phyloP scores from a whole-genome alignment of 768 basidiomycete species.

The Daedaleopsis sinensis region DNA sequence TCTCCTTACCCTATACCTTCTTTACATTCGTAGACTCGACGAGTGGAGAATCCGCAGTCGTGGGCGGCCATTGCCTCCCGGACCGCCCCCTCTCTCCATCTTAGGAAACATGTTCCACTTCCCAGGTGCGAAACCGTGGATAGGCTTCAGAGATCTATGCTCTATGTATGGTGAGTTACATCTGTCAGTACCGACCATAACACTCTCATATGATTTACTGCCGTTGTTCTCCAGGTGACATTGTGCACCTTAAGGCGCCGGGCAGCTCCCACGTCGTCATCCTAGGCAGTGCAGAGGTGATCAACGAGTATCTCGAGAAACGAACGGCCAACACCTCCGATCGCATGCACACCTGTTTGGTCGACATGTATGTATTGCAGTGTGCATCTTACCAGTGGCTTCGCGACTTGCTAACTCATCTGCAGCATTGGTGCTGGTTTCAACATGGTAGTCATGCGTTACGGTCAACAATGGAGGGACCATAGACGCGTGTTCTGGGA shows the following conservation, averaged over 20 bases:
- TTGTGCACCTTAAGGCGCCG: constrained; percentile 7
- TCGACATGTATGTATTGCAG: not conserved
- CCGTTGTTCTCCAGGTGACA: not conserved
- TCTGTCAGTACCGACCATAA: too few species aligned
- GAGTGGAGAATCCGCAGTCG: not conserved
- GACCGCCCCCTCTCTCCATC: constrained; percentile 3
- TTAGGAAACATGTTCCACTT: constrained; percentile 1
- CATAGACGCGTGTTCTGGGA: constrained; percentile 13
- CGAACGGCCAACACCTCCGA: constrained; percentile 32
- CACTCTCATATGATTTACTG: not conserved
- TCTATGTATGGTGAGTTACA: not conserved
- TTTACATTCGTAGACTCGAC: not conserved
- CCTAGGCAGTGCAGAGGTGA: constrained; percentile 27
- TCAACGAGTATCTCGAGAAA: constrained; percentile 32
- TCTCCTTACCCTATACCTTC: not conserved
- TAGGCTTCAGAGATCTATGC: not conserved
- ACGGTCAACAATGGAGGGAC: constrained; percentile 11
- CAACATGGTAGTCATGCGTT: constrained; percentile 4
- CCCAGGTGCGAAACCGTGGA: not conserved
- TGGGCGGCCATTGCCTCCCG: constrained; percentile 3
- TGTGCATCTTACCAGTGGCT: not conserved
- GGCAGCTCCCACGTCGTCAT: constrained; percentile 16
- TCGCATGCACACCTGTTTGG: constrained; percentile 6
- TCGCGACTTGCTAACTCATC: too few species aligned
- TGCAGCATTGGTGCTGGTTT: constrained; percentile 3